phyloP scores from a whole-genome alignment of 805 yeast genomes.

The Zygoascus ofunaensis region DNA sequence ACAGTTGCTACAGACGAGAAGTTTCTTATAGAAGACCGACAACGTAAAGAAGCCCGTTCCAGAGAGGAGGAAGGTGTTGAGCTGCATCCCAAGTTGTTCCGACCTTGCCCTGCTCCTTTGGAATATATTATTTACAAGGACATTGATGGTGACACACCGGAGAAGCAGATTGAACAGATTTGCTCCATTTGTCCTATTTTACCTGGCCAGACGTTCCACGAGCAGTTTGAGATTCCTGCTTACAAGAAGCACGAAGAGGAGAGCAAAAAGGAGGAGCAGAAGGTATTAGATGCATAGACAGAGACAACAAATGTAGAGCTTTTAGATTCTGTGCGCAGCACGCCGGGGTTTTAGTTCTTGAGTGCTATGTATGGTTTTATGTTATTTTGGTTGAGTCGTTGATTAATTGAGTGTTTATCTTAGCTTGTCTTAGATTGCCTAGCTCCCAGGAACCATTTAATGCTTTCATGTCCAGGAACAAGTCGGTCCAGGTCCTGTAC shows the following conservation, averaged over 20 bases:
- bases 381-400: too few species aligned
- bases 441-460: constrained; percentile 14
- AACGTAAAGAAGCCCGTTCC: constrained; percentile 62
- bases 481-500: not conserved
- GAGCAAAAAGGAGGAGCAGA: constrained; percentile 3
- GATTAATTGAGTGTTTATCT: too few species aligned
- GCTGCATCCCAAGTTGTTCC: constrained; percentile 73
- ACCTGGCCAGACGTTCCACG: constrained; percentile 68
- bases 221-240: constrained; percentile 62
- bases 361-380: too few species aligned
- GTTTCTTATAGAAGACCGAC: constrained; percentile 76
- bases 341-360: too few species aligned
- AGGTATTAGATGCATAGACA: too few species aligned
- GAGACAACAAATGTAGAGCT: too few species aligned
- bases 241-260: constrained; percentile 36
- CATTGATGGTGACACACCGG: constrained; percentile 43
- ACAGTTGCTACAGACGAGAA: constrained; percentile 80
- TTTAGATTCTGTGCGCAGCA: too few species aligned
- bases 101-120: constrained; percentile 36
- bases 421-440: too few species aligned
- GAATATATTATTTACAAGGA: constrained; percentile 62
- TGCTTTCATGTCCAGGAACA: constrained; percentile 18
- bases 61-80: constrained; percentile 71
- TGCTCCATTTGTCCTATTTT: constrained; percentile 65
- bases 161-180: constrained; percentile 46